Percentiles rank a stretch among this genome's conserved stretches.
phyloP scores from a whole-genome alignment of 1,139 yeast genomes.

The Candida smagusa region DNA sequence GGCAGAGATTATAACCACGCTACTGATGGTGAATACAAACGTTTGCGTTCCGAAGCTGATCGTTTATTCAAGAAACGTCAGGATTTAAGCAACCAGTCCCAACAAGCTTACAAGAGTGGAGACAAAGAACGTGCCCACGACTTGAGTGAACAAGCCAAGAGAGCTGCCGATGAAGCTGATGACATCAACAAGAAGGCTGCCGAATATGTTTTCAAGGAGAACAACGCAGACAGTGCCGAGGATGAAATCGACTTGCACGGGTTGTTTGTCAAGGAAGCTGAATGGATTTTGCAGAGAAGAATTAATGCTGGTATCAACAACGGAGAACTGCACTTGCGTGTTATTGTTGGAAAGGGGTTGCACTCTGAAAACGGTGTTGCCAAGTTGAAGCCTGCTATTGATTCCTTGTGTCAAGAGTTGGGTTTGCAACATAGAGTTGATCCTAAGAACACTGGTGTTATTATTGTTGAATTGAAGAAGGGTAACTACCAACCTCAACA shows the following conservation, averaged over 20 bases:
- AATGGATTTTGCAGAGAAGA: slow-evolving; percentile 68
- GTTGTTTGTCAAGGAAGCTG: slow-evolving; percentile 83
- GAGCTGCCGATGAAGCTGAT: slow-evolving; percentile 60
- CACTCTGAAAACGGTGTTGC: slow-evolving; percentile 83
- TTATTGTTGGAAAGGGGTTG: slow-evolving; percentile 92
- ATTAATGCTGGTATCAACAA: slow-evolving; percentile 63
- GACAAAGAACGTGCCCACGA: slow-evolving; percentile 71
- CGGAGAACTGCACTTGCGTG: slow-evolving; percentile 54
- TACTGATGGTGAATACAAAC: slow-evolving; percentile 60
- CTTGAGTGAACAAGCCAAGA: slow-evolving; percentile 66
- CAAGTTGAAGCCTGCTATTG: slow-evolving; percentile 86
- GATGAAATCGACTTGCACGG: slow-evolving; percentile 96
- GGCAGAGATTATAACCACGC: slow-evolving; percentile 71
- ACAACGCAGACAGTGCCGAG: slow-evolving; percentile 76
- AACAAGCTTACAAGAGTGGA: slow-evolving; percentile 71
- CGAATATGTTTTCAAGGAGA: slow-evolving; percentile 82
- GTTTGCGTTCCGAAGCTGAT: slow-evolving; percentile 67
- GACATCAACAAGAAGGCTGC: slow-evolving; percentile 77
- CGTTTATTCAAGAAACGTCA: slow-evolving; percentile 57
- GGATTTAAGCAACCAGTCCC: slow-evolving; percentile 63
- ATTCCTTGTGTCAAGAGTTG: slow-evolving; percentile 66
- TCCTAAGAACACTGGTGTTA: slow-evolving; percentile 73
- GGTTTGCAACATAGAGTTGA: slow-evolving; percentile 61
- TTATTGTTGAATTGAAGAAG: slow-evolving; percentile 59
- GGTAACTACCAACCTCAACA: slow-evolving; percentile 20